Percentiles rank a stretch among this genome's conserved stretches.
Evolutionary conservation across 2,329 filamentous ascomycete species (phyloP).

Genomic region (Fusarium hostae): DNA sequence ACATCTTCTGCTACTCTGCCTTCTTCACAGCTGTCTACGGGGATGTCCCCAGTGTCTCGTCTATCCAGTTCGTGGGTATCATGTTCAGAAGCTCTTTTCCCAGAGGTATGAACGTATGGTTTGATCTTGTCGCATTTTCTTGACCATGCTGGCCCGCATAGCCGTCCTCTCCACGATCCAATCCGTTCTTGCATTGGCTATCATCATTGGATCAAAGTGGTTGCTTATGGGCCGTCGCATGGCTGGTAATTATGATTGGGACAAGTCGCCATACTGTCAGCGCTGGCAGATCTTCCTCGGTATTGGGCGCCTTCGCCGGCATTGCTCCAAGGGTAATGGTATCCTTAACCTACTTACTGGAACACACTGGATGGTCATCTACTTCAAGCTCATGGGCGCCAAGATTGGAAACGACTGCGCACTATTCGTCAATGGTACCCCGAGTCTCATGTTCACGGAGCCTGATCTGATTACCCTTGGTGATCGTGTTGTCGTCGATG

Average conservation of each 20-base stretch:
- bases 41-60: conserved; percentile 5
- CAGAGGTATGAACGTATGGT: neutral
- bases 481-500: neutral
- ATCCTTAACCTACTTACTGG: neutral
- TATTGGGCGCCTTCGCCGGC: neutral
- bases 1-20: neutral
- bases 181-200: neutral
- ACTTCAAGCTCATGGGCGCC: conserved; percentile 5
- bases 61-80: neutral
- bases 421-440: neutral
- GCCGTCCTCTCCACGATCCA: neutral
- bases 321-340: neutral
- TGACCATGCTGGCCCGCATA: neutral
- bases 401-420: conserved; percentile 12
- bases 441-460: conserved; percentile 10
- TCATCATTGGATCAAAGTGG: conserved; percentile 1
- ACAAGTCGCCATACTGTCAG: conserved; percentile 11
- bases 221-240: neutral
- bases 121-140: conserved; percentile 7
- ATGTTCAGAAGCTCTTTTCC: neutral
- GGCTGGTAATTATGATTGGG: conserved; percentile 17
- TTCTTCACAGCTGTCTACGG: neutral
- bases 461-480: neutral
- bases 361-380: neutral
- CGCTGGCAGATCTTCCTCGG: conserved; percentile 21